Percentiles rank a stretch among this genome's conserved stretches.
Evolutionary conservation across 306 rosid species (phyloP).

Genomic region (Arachis hypogaea): DNA sequence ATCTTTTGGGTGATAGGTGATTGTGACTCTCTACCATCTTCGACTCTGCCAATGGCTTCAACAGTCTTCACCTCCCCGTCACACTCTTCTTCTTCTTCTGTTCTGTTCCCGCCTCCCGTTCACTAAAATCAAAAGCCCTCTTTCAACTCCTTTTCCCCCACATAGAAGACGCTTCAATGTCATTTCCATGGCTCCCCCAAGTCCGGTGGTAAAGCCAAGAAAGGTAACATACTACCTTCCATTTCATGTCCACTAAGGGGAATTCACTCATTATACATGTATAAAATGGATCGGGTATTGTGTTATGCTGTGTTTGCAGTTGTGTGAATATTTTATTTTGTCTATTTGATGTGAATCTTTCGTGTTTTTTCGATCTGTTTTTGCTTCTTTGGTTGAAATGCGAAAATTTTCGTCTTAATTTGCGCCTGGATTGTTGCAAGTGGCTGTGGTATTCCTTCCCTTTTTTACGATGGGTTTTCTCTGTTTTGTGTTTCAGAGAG

Average conservation of each 20-base stretch:
- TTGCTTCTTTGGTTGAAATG: too few species aligned
- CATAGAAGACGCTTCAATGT: conserved; percentile 58
- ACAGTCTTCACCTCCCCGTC: conserved; percentile 46
- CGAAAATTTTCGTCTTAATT: too few species aligned
- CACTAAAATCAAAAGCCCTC: conserved; percentile 27
- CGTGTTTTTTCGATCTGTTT: too few species aligned
- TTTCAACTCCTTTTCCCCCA: conserved; percentile 31
- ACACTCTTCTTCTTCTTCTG: neutral
- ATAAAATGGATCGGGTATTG: too few species aligned
- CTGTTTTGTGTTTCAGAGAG: too few species aligned
- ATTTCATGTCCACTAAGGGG: neutral
- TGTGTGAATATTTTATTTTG: conserved; percentile 51
- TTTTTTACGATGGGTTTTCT: too few species aligned
- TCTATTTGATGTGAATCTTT: too few species aligned
- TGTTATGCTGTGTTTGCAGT: conserved; percentile 45
- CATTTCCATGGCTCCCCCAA: conserved; percentile 97
- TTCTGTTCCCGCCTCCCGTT: conserved; percentile 2
- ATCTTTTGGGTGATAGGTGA: too few species aligned
- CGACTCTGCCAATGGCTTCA: conserved; percentile 58
- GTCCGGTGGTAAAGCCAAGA: conserved; percentile 79
- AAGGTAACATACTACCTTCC: conserved; percentile 48
- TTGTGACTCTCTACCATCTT: neutral
- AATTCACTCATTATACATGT: neutral
- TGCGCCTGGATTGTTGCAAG: too few species aligned
- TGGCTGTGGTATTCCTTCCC: too few species aligned